Percentiles rank a stretch among this genome's conserved stretches.
phyloP scores from a whole-genome alignment of 1,139 yeast genomes.

The Sugiyamaella grinbergsii region DNA sequence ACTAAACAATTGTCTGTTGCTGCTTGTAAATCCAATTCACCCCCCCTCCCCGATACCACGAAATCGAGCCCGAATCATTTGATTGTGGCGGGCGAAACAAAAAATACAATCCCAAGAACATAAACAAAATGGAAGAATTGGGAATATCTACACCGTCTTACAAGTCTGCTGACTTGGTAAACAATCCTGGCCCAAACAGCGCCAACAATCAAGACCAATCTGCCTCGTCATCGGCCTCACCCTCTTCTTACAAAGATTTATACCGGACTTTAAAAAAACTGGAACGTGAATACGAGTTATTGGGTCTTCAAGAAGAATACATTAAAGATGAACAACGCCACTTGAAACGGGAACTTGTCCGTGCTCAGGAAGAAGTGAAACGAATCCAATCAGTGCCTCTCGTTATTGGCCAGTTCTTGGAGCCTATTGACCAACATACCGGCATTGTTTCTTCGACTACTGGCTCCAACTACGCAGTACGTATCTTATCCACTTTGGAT shows the following conservation, averaged over 20 bases:
- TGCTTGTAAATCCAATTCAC: no score
- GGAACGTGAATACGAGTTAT: slow-evolving; percentile 83
- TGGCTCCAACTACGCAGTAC: slow-evolving; percentile 94
- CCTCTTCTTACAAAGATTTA: slow-evolving; percentile 52
- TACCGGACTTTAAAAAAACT: slow-evolving; percentile 82
- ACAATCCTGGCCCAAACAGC: slow-evolving; percentile 35
- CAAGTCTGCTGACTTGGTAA: slow-evolving; percentile 28
- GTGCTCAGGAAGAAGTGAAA: slow-evolving; percentile 98
- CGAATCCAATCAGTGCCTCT: slow-evolving; percentile 96
- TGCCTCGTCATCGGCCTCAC: neutral
- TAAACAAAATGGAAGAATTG: slow-evolving; percentile 56
- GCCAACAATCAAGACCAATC: neutral
- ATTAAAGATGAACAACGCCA: slow-evolving; percentile 98
- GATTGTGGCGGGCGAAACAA: no score
- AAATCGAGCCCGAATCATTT: no score
- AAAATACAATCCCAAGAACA: neutral
- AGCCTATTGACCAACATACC: slow-evolving; percentile 94
- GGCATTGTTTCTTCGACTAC: slow-evolving; percentile 98
- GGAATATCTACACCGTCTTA: slow-evolving; percentile 49
- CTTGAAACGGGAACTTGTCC: slow-evolving; percentile 85
- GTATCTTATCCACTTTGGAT: slow-evolving; percentile 91
- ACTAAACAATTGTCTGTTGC: no score
- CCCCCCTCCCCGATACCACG: no score
- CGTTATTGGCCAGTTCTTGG: slow-evolving; percentile 96
- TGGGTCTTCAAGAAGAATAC: slow-evolving; percentile 88